Conservation (phyloP, 495 filamentous ascomycete species). For the Podospora sp. region DNA sequence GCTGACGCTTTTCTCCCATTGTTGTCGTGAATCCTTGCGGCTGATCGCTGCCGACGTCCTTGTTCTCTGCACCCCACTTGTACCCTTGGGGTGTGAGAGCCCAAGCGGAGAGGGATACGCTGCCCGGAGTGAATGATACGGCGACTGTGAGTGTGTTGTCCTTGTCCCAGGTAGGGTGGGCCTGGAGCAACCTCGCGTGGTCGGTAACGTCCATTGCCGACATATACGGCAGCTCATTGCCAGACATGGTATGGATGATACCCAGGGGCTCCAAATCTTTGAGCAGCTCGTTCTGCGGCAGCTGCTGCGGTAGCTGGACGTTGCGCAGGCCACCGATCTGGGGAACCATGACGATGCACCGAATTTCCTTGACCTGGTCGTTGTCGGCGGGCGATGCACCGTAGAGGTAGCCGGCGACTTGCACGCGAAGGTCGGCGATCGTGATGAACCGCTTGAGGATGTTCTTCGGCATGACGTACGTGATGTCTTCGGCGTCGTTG, state of each 20-base stretch:
- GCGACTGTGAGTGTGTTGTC: conserved; percentile 91
- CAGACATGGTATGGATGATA: conserved; percentile 92
- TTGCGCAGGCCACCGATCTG: conserved; percentile 94
- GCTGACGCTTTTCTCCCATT: conserved; percentile 94
- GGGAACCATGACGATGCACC: conserved; percentile 94
- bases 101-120: conserved; percentile 92
- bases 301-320: conserved; percentile 85
- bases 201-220: conserved; percentile 91
- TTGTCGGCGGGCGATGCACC: conserved; percentile 92
- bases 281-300: conserved; percentile 92
- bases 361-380: conserved; percentile 94
- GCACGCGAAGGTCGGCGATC: conserved; percentile 94
- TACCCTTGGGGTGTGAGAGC: conserved; percentile 87
- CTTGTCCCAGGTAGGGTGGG: conserved; percentile 86
- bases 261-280: conserved; percentile 87
- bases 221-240: conserved; percentile 95
- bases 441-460: conserved; percentile 98
- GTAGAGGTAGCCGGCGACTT: conserved; percentile 95
- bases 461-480: conserved; percentile 99
- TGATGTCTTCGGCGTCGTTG: conserved; percentile 77
- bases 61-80: conserved; percentile 97
- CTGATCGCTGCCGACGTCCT: conserved; percentile 85
- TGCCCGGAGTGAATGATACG: conserved; percentile 97
- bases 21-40: conserved; percentile 89
- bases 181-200: conserved; percentile 84